phyloP scores from a whole-genome alignment of 495 filamentous ascomycete genomes.

The Halenospora varia region DNA sequence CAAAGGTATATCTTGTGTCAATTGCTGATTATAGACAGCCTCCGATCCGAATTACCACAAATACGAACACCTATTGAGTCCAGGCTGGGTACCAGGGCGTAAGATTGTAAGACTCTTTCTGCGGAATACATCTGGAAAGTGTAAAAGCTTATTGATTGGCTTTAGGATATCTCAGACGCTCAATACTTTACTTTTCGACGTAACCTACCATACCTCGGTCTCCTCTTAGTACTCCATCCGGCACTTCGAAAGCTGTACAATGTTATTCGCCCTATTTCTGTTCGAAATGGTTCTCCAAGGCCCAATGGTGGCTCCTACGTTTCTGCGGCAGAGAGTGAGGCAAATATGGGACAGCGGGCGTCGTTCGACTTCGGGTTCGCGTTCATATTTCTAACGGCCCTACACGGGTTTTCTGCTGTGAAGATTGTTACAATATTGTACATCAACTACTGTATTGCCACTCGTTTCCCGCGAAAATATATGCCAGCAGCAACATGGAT shows the following conservation, averaged over 20 bases:
- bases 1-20: neutral
- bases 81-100: slow-evolving; percentile 93
- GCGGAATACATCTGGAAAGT: too few species aligned
- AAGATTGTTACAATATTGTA: slow-evolving; percentile 81
- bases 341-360: slow-evolving; percentile 68
- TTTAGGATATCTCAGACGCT: slow-evolving; percentile 79
- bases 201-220: slow-evolving; percentile 76
- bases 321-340: slow-evolving; percentile 52
- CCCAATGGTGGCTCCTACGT: slow-evolving; percentile 22
- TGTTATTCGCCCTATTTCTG: slow-evolving; percentile 10
- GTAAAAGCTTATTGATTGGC: slow-evolving; percentile 1
- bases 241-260: slow-evolving; percentile 71
- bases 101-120: too few species aligned
- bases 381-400: slow-evolving; percentile 64
- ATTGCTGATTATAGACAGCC: slow-evolving; percentile 43
- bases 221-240: slow-evolving; percentile 71
- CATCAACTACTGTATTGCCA: slow-evolving; percentile 77
- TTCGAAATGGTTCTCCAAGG: slow-evolving; percentile 11
- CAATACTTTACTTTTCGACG: slow-evolving; percentile 85
- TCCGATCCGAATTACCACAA: slow-evolving; percentile 76
- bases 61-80: slow-evolving; percentile 64
- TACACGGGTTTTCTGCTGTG: slow-evolving; percentile 81
- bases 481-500: slow-evolving; percentile 79
- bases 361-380: slow-evolving; percentile 84
- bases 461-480: slow-evolving; percentile 57